These are phyloP conservation scores for Sporothrix brasiliensis DNA, from an alignment of 2,329 filamentous ascomycete genomes.

Conservation along the genomic window DNA sequence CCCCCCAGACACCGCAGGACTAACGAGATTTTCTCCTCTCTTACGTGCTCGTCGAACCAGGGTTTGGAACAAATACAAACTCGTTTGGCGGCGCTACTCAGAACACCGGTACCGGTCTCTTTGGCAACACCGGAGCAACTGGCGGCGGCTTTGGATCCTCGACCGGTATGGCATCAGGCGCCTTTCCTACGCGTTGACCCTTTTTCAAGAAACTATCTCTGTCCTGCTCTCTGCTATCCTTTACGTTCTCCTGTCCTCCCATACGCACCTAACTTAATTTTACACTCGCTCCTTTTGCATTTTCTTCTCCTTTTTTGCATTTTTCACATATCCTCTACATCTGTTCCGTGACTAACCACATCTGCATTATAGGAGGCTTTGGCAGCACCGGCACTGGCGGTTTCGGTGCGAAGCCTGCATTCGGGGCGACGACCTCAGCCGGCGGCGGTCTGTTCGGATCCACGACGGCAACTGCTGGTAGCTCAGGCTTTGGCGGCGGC, in stretches of 20 bases:
- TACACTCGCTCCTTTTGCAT: neutral
- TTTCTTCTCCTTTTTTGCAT: neutral
- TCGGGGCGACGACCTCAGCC: constrained; percentile 52
- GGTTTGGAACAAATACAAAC: constrained; percentile 46
- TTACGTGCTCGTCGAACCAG: constrained; percentile 30
- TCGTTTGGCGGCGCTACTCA: constrained; percentile 46
- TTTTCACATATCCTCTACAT: neutral
- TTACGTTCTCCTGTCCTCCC: neutral
- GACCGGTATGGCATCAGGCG: constrained; percentile 35
- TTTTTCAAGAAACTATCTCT: neutral
- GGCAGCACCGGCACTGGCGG: constrained; percentile 38
- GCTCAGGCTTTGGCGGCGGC: constrained; percentile 44
- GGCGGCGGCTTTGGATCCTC: constrained; percentile 36
- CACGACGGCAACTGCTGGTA: constrained; percentile 45
- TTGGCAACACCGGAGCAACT: constrained; percentile 43
- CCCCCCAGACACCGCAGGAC: constrained; percentile 34
- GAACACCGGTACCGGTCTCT: constrained; percentile 50
- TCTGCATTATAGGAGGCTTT: constrained; percentile 38
- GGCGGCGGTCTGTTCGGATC: constrained; percentile 53
- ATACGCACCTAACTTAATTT: neutral
- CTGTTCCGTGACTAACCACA: constrained; percentile 25
- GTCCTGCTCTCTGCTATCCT: constrained; percentile 1
- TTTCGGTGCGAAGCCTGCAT: constrained; percentile 53
- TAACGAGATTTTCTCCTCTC: constrained; percentile 35
- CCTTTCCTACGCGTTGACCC: neutral